Base-by-base conservation (phyloP, 2,329 filamentous ascomycete genomes). In the Chaetoscypha palmicola region DNA sequence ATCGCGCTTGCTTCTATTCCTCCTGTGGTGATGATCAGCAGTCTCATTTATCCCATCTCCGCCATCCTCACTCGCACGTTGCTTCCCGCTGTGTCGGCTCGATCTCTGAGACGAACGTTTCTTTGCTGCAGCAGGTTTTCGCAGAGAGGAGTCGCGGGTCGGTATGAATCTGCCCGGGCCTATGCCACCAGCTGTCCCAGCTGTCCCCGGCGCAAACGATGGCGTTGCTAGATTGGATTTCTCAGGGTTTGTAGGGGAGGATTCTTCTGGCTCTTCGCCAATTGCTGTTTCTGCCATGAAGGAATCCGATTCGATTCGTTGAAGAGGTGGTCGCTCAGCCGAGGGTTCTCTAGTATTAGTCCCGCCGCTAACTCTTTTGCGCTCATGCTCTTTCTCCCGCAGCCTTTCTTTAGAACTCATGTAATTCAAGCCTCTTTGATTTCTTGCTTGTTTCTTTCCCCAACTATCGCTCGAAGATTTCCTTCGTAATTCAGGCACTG, bases 321-420 rank as follows among this genome's bases (percentile, higher is more conserved):
- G 55, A 22, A 60, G 33, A 5, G 50, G 46, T 19, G 52, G 28
- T 22, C 54, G 53, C 20, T 61, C 57, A n/a, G 49, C 17, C 7
- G 51, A 49, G 36, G 49, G 62, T 26, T 62, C 69, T 50, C 63
- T 73, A 5, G 61, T 66, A 34, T 64, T 67, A 34, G 64, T 64
- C 38, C 67, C 66, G 48, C 66, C 53, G 52, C 65, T 72, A n/a
- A 66, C 57, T 31, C 79, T 71, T 56, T 76, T 82, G 53, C 74
- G 74, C 50, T 84, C 79, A 3, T 66, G 65, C 50, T 84, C 80
- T 51, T 72, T 79, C 40, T 79, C 77, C 35, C 75, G 72, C 35
- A 86, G 65, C 22, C 73, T 71, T 61, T 87, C 83, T 58, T 76
- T 81, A 35, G 83, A 86, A 65, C 74, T 80, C 80, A 83, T 86